Evolutionary conservation across 768 basidiomycete genomes (phyloP).

Genomic region (Scleroderma citrinum): DNA sequence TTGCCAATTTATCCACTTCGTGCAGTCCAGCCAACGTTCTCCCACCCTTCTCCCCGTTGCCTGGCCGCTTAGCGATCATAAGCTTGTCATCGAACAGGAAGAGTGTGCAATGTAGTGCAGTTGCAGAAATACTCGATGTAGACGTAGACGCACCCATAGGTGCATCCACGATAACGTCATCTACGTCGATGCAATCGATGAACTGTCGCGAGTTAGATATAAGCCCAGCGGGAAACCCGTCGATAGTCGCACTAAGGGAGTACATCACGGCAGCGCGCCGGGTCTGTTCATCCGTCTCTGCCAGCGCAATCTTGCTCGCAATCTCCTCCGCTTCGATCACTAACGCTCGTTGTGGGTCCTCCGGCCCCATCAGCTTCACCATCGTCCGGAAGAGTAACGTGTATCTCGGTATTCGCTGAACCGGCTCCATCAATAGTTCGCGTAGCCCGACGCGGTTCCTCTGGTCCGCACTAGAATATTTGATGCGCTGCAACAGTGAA

Average conservation of each 20-base stretch:
- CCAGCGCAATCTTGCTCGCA: slow-evolving; percentile 84
- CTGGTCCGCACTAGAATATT: slow-evolving; percentile 72
- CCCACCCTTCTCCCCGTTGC: slow-evolving; percentile 69
- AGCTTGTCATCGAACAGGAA: slow-evolving; percentile 95
- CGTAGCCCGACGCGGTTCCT: slow-evolving; percentile 82
- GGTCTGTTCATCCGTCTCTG: slow-evolving; percentile 89
- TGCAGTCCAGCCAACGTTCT: slow-evolving; percentile 69
- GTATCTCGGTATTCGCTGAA: slow-evolving; percentile 93
- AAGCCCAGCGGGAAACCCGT: slow-evolving; percentile 86
- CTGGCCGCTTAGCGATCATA: slow-evolving; percentile 82
- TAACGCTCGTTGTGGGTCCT: slow-evolving; percentile 72
- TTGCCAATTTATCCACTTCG: slow-evolving; percentile 67
- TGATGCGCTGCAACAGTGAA: slow-evolving; percentile 61
- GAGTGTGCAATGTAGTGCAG: slow-evolving; percentile 73
- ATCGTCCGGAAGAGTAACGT: slow-evolving; percentile 89
- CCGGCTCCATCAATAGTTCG: slow-evolving; percentile 93
- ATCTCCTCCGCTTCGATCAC: slow-evolving; percentile 81
- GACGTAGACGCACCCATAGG: slow-evolving; percentile 36
- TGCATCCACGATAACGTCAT: slow-evolving; percentile 62
- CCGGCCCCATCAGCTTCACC: slow-evolving; percentile 79
- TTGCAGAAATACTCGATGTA: slow-evolving; percentile 35
- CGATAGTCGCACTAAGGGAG: slow-evolving; percentile 76
- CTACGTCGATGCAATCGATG: slow-evolving; percentile 90
- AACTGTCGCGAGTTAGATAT: slow-evolving; percentile 85
- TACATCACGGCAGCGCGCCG: slow-evolving; percentile 86